phyloP scores from a whole-genome alignment of 108 stramenopile genomes.

The Mediolabrus comicus region DNA sequence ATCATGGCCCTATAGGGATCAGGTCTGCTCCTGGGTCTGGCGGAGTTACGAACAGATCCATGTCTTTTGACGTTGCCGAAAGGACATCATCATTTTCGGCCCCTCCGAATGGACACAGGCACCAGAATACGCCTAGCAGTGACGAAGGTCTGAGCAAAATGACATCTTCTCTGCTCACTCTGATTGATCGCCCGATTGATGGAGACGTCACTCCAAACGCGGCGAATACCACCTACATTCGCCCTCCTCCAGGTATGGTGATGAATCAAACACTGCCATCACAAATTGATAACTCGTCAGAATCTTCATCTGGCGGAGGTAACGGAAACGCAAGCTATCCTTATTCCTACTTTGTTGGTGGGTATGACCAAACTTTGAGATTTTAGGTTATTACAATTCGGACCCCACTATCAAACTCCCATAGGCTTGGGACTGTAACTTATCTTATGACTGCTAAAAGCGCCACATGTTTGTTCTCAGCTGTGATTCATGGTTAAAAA shows the following conservation, averaged over 20 bases:
- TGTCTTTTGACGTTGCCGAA: neutral
- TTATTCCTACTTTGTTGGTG: neutral
- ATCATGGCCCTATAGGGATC: neutral
- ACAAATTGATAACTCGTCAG: neutral
- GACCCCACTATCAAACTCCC: too few relatives aligned
- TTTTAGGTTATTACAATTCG: neutral
- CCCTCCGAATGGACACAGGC: neutral
- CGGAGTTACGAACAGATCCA: neutral
- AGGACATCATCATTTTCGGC: neutral
- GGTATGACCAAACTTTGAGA: neutral
- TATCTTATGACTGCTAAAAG: neutral
- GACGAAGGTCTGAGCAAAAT: conserved; percentile 84
- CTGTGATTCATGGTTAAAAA: neutral
- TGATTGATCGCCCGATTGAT: conserved; percentile 54
- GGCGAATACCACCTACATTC: neutral
- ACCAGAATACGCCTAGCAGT: conserved; percentile 8
- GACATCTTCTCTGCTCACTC: conserved; percentile 81
- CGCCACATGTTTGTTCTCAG: neutral
- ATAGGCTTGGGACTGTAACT: neutral
- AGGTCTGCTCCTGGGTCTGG: conserved; percentile 10
- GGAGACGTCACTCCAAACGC: neutral
- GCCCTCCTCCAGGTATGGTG: neutral
- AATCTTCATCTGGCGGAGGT: neutral
- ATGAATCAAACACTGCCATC: neutral
- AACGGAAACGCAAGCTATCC: too few relatives aligned